Base-by-base conservation (phyloP, 1,139 yeast species). In the Candida anutae region DNA sequence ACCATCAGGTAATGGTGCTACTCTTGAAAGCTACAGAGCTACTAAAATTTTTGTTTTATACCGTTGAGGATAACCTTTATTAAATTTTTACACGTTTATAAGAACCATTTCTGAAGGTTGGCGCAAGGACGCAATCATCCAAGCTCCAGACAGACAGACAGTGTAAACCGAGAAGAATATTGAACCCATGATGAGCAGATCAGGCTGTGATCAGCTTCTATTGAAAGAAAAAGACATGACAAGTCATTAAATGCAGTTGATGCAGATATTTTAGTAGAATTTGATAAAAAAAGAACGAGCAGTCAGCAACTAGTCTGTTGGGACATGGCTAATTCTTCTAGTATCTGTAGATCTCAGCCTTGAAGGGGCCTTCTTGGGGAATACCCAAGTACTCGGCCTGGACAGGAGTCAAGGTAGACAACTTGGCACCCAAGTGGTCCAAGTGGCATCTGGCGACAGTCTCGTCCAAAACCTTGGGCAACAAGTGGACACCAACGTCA, bases 401-500 rank as follows among this genome's bases (percentile, higher is more conserved):
- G 46, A 64, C 85, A 31, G 61, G 49, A 45, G 90, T 62, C 62
- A 90, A 79, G 45, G 67, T 68, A 51, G 95, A 75, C 61, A 90
- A 81, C 66, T 74, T 76, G 50, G 79, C 98, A 62, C 94, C 94
- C 58, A 90, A 79, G 74, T 90, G 95, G 59, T 68, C 84, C 69
- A 90, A 82, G 72, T 90, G 99, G 64, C 88, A 82, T 62, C 84
- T 84, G 51, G 99, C 99, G 48, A 90, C 99, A 50, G 95, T 84
- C 77, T 90, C 99, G 64, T 90, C 99, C 68, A 90, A 79, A 55
- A 90, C 77, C 82, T 90, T 90, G 74, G 99, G 99, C 61, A 90
- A 75, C 54, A 85, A 81, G 72, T 90, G 96, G 45, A 90, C 99
- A 64, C 95, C 95, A 47, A 84, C 66, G 42, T 72, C 74, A 67